Evolutionary conservation across 208 protist species (phyloP).

Genomic region (Trypanosoma platydactyli): DNA sequence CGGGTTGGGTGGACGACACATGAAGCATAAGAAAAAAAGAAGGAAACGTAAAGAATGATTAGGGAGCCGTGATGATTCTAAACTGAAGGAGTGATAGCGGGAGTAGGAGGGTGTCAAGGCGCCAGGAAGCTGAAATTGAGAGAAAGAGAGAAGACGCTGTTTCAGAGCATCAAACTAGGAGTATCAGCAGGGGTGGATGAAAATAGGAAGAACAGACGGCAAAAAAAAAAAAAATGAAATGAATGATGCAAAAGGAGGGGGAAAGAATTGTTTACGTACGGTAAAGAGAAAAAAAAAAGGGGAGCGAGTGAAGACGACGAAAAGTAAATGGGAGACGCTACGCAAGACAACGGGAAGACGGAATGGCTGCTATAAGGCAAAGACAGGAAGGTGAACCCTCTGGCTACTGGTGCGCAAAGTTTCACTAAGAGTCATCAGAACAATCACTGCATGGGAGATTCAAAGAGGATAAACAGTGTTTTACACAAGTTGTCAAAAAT

Average conservation of each 20-base stretch:
- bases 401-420: no score
- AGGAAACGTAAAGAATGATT: slow-evolving; percentile 10
- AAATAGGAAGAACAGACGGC: slow-evolving; percentile 9
- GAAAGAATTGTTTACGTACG: background rate
- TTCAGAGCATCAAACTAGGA: background rate
- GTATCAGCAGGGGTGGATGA: background rate
- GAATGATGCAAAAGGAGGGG: background rate
- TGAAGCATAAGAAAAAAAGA: slow-evolving; percentile 17
- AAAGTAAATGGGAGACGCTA: background rate
- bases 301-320: slow-evolving; percentile 8
- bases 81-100: background rate
- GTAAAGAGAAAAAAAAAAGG: slow-evolving; percentile 6
- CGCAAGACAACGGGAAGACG: no score
- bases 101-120: background rate
- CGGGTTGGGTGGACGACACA: background rate
- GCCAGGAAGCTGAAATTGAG: slow-evolving; percentile 12
- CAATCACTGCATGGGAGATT: background rate
- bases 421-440: no score
- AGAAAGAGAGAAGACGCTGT: slow-evolving; percentile 19
- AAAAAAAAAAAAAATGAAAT: background rate
- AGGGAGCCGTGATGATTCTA: no score
- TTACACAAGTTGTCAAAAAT: no score
- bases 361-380: background rate
- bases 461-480: no score
- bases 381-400: background rate